A percentile compares a stretch with the other conserved stretches of the same genome.
Conservation (phyloP, 768 basidiomycete species). For the Auricularia sp. region DNA sequence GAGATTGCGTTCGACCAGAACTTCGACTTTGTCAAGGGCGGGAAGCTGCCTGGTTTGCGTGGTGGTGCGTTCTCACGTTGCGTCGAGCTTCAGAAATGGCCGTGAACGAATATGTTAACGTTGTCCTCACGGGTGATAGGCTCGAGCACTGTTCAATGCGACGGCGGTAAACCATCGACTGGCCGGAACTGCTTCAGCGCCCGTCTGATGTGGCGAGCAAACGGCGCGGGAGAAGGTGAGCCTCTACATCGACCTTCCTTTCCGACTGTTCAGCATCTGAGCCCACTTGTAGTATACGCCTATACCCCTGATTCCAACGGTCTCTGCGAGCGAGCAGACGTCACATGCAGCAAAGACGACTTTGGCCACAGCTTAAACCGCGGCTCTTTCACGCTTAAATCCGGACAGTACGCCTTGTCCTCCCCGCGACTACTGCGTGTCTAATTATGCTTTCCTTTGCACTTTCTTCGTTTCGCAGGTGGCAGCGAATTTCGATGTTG, state of each 20-base stretch:
- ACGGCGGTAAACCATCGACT: constrained; percentile 53
- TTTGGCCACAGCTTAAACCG: constrained; percentile 28
- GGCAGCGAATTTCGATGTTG: constrained; percentile 62
- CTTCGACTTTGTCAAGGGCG: constrained; percentile 64
- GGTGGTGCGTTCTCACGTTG: constrained; percentile 53
- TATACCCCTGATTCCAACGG: constrained; percentile 59
- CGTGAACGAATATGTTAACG: too few relatives aligned
- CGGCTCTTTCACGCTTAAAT: neutral
- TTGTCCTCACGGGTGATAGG: neutral
- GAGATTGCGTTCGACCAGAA: constrained; percentile 58
- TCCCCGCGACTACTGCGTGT: neutral
- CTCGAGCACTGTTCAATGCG: constrained; percentile 28
- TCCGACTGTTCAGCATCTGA: neutral
- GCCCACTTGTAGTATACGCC: constrained; percentile 49
- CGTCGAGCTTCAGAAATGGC: too few relatives aligned
- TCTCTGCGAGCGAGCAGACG: neutral
- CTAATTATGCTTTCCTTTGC: constrained; percentile 2
- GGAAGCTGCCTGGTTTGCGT: constrained; percentile 67
- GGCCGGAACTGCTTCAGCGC: constrained; percentile 65
- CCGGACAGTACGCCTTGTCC: constrained; percentile 23
- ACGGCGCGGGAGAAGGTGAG: constrained; percentile 61
- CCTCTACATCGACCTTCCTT: neutral
- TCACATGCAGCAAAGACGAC: constrained; percentile 38
- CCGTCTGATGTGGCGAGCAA: constrained; percentile 65
- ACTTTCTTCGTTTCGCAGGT: constrained; percentile 26